These are phyloP conservation scores for Phaffia australis DNA, from an alignment of 768 basidiomycete species.

Conservation along the genomic window DNA sequence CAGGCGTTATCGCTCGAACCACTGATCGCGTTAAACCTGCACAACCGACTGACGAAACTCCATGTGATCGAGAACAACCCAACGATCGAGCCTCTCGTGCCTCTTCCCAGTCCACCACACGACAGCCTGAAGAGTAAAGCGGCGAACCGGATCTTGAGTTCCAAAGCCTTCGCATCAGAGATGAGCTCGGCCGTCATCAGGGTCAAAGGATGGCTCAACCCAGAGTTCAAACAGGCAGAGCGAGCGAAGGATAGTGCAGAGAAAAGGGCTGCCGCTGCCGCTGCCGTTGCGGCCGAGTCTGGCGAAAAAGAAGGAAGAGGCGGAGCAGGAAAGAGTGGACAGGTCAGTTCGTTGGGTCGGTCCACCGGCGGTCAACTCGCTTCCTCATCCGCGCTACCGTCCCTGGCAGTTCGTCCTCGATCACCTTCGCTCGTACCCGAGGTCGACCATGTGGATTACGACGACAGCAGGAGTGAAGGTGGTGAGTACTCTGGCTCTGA, in stretches of 20 bases:
- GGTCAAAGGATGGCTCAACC: conserved; percentile 20
- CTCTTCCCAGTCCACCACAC: conserved; percentile 1
- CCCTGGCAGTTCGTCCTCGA: too few species aligned
- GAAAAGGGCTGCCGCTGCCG: conserved; percentile 1
- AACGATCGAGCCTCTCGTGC: conserved; percentile 5
- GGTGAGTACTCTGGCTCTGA: background rate
- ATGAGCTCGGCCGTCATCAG: conserved; percentile 11
- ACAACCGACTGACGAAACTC: conserved; percentile 9
- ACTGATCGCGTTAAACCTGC: conserved; percentile 1
- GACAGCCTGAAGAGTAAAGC: conserved; percentile 15
- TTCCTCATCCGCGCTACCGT: too few species aligned
- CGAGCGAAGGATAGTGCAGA: conserved; percentile 15
- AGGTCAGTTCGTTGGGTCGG: background rate
- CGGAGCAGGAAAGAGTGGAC: background rate
- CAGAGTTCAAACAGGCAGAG: conserved; percentile 19
- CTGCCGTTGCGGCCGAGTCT: too few species aligned
- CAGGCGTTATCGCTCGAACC: conserved; percentile 12
- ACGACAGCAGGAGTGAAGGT: background rate
- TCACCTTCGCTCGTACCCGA: background rate
- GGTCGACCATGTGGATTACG: background rate
- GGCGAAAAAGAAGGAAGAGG: background rate
- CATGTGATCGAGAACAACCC: too few species aligned
- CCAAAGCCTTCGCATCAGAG: conserved; percentile 21
- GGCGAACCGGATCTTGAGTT: conserved; percentile 19
- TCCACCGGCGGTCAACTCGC: background rate